These are phyloP conservation scores for Lactarius sanguifluus DNA, from an alignment of 768 basidiomycete species.

Conservation along the genomic window DNA sequence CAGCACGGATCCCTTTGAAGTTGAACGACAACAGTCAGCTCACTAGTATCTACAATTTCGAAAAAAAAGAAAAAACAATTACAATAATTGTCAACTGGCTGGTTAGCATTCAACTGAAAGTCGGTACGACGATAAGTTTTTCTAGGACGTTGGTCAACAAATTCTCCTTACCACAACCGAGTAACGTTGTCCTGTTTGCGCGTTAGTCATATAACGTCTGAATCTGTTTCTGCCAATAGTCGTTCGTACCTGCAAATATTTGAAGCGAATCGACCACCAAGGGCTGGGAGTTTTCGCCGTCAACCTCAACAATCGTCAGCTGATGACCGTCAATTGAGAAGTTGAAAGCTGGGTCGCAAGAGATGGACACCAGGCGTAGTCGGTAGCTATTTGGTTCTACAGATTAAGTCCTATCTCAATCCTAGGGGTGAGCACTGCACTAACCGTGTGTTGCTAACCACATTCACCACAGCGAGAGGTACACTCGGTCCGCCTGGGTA, in stretches of 20 bases:
- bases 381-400: slow-evolving; percentile 1
- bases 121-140: neutral
- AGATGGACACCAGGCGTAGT: slow-evolving; percentile 18
- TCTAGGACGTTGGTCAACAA: neutral
- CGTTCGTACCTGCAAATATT: slow-evolving; percentile 31
- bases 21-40: neutral
- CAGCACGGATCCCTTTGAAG: slow-evolving; percentile 22
- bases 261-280: slow-evolving; percentile 31
- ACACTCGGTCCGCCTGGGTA: slow-evolving; percentile 18
- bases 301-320: slow-evolving; percentile 31
- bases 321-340: slow-evolving; percentile 28
- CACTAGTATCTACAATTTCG: neutral
- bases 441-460: slow-evolving; percentile 10
- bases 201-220: neutral
- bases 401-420: neutral
- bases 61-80: neutral
- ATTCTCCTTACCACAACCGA: slow-evolving; percentile 32
- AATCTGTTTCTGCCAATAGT: no score
- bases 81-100: slow-evolving; percentile 22
- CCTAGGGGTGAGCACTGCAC: neutral
- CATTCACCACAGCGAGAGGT: slow-evolving; percentile 23
- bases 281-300: slow-evolving; percentile 30
- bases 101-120: slow-evolving; percentile 30
- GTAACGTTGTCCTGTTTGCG: slow-evolving; percentile 31
- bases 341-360: slow-evolving; percentile 14